Base-by-base conservation (phyloP, 371 early-diverging fungal genomes). In the Catenaria anguillulae region DNA sequence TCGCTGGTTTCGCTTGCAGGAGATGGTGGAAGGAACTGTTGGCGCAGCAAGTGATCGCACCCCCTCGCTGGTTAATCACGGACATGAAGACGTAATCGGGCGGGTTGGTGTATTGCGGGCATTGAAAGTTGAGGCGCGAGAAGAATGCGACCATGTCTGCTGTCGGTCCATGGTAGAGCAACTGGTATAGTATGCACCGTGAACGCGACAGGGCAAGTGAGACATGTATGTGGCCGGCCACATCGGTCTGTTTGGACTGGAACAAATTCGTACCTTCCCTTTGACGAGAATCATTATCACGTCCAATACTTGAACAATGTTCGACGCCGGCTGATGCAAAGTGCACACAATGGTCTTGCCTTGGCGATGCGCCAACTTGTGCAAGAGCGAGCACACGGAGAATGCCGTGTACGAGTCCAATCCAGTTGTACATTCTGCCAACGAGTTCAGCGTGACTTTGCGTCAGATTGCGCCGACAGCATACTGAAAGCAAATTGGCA, bases 351-450 rank as follows among this genome's bases (percentile, higher is more conserved):
- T 75, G 6, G 84, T 85, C 33, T 78, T 79, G 24, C 86, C 82
- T 26, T 64, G 55, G 59, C 62, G 8, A 17, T 24, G 68, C 23
- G 82, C 78, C 26, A 88, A 71, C 0, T 72, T 60, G 40, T 72
- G 70, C 26, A 88, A 75, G 31, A 82, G 76, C 26, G 72, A 67
- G 17, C 80, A 70, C 10, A 88, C 76, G 64, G 74, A 75, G 61
- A 73, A 68, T n/a, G 87, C 84, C 17, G 85, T 80, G 68, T 76
- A 78, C 2, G 89, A 77, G 71, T 95, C 96, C 40, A 58, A 36
- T 0, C 58, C 58, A 13, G 15, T 33, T 33, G 56, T 24, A n/a
- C 33, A 61, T 23, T 37, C 21, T 52, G 34, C n/a, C 36, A 31
- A 35, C 29, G 24, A 0, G 26, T 4, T 56, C 75, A 71, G 46